Evolutionary conservation across 768 basidiomycete species (phyloP), one percentile per base, ranked within the genome.

Genomic region (Tulasnella sp.): DNA sequence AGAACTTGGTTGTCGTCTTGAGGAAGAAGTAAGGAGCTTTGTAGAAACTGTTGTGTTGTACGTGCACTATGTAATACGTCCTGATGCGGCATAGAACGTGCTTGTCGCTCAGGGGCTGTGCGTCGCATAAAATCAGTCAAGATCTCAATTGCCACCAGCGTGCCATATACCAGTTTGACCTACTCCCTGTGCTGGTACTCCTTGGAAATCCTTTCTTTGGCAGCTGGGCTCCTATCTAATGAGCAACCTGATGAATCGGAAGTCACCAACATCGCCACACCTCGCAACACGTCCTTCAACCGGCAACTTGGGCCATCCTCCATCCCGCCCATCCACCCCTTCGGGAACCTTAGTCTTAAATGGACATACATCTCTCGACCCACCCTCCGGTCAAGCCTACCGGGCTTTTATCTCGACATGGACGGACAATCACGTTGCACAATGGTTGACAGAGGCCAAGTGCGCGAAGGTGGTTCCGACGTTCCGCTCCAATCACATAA

Each of bases 401-500:
- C 47, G 58, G 21, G 24, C 45, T 27, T 59, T 59, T 19, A 42
- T 59, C 19, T 59, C 58, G 58, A 59, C 58, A 24, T 63, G 75
- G 75, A 61, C 64, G 17, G 66, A 69, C 44, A 51, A 61, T 8
- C 67, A 73, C 27, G 70, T 76, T 45, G 82, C 83, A 1, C 75
- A 75, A 49, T 99, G 94, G 88, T 78, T 99, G 32, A 66, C 76
- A 0, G 82, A 89, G 17, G 83, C 87, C 66, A 86, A 82, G 67
- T 92, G 91, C 66, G 78, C 73, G 0, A 75, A 76, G 41, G 85
- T 85, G 67, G 80, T 84, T 9, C 71, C 76, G 7, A 75, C 78
- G 0, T 99, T 99, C 74, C 80, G 77, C 50, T 76, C 78, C 3
- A 88, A 95, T 73, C 95, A 99, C 68, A 95, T 99, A 66, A 75